A percentile compares a stretch with the other conserved stretches of the same genome.
Conservation (phyloP, 2,329 filamentous ascomycete genomes). For the Leptographium wingfieldii region DNA sequence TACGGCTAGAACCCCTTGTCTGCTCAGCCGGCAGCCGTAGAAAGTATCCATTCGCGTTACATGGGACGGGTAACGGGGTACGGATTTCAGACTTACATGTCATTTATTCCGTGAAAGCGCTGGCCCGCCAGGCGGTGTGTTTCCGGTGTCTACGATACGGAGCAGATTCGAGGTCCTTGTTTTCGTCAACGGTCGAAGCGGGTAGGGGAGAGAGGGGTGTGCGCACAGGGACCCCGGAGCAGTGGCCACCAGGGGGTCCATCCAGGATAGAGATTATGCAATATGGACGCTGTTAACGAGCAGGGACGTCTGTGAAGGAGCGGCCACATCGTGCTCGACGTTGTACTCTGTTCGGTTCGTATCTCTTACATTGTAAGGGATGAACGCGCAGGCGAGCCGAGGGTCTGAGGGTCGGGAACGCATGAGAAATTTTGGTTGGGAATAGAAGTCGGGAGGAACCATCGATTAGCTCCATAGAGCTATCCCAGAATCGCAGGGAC, state of each 20-base stretch:
- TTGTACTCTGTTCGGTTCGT: too few relatives aligned
- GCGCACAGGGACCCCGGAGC: neutral
- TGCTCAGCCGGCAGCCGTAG: neutral
- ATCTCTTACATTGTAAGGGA: too few relatives aligned
- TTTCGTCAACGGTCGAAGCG: neutral
- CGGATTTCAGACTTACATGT: neutral
- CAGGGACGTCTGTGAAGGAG: neutral
- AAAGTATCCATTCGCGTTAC: neutral
- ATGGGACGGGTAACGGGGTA: neutral
- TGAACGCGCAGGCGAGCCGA: too few relatives aligned
- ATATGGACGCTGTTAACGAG: neutral
- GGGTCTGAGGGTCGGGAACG: too few relatives aligned
- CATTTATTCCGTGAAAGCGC: too few relatives aligned
- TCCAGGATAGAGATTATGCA: neutral
- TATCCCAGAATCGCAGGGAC: neutral
- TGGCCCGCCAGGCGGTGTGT: neutral
- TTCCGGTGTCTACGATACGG: neutral
- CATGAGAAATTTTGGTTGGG: neutral
- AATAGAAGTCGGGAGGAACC: neutral
- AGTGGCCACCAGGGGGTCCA: neutral
- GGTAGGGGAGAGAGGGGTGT: neutral
- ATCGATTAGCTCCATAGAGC: neutral
- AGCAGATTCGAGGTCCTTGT: neutral
- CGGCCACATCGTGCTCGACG: neutral
- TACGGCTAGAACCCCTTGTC: too few relatives aligned